A percentile compares a stretch with the other conserved stretches of the same genome.
phyloP scores from a whole-genome alignment of 1,284 basidiomycete genomes.

The Leccinum griseonigrum region DNA sequence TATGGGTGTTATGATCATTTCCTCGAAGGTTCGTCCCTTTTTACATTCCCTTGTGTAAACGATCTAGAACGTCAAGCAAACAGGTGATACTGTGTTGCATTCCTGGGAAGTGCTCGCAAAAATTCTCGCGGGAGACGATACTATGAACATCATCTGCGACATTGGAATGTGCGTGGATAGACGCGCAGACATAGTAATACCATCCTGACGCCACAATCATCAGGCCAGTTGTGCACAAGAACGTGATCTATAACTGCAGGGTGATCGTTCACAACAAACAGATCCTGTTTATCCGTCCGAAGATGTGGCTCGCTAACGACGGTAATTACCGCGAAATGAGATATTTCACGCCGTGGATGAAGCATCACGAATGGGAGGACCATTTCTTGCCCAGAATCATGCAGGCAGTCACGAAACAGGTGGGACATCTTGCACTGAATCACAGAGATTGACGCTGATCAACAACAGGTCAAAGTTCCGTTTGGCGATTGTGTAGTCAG shows the following conservation, averaged over 20 bases:
- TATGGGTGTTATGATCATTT: slow-evolving; percentile 97
- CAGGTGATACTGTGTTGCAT: slow-evolving; percentile 92
- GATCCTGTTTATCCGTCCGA: slow-evolving; percentile 93
- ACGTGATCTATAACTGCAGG: slow-evolving; percentile 96
- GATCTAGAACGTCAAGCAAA: slow-evolving; percentile 1
- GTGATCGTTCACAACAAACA: slow-evolving; percentile 84
- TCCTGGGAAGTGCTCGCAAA: slow-evolving; percentile 94
- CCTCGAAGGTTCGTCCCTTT: slow-evolving; percentile 62
- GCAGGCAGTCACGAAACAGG: slow-evolving; percentile 85
- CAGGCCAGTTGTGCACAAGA: slow-evolving; percentile 96
- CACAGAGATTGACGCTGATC: slow-evolving; percentile 3
- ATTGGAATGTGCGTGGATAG: slow-evolving; percentile 78
- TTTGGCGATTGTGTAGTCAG: slow-evolving; percentile 96
- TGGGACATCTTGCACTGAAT: slow-evolving; percentile 28
- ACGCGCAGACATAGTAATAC: neutral
- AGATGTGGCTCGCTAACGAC: slow-evolving; percentile 99
- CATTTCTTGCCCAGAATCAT: slow-evolving; percentile 89
- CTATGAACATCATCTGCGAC: slow-evolving; percentile 84
- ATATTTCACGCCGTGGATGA: slow-evolving; percentile 90
- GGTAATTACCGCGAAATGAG: slow-evolving; percentile 97
- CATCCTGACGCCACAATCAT: slow-evolving; percentile 1
- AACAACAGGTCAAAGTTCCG: slow-evolving; percentile 68
- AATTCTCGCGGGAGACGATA: slow-evolving; percentile 77
- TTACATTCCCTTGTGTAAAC: neutral
- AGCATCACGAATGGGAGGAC: slow-evolving; percentile 84